Base-by-base conservation (phyloP, 495 filamentous ascomycete species). In the Symbiotaphrina buchneri region DNA sequence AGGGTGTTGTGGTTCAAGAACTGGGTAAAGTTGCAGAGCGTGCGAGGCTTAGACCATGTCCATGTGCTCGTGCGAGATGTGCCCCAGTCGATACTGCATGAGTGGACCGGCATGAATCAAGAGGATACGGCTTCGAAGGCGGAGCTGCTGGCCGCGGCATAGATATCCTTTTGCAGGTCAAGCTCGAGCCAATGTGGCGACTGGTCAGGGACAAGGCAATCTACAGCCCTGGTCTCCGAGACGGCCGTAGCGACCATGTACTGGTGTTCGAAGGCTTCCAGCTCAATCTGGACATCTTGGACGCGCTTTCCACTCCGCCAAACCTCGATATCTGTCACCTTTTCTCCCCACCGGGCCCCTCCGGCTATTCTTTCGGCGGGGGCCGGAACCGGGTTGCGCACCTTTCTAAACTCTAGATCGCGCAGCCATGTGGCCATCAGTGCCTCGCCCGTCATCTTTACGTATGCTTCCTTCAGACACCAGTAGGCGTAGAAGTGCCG, bases 1-100 rank as follows among this genome's bases (percentile, higher is more conserved):
- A 65, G 62, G 36, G 78, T 92, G 37, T 36, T 83, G 41, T 94
- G 79, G 77, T 92, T 92, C 45, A 92, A 91, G 62, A 94, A 94
- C 44, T 90, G 78, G 76, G 69, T 68, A 30, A 65, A 65, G n/a
- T 48, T 91, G 45, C 82, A 92, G 55, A 90, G 81, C 47, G 81
- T 94, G 29, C 56, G 74, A 31, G 63, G 68, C 5, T 50, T 92
- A 34, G 83, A 91, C 41, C 83, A 79, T 57, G 53, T 80, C 4
- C 73, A 79, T 59, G 55, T 81, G 10, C 48, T 82, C 35, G 54
- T 82, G 10, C 61, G 53, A 35, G 68, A 65, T 49, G 65, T 68
- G 19, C 63, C 63, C 5, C 58, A 69, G 22, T 53, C 57, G 5
- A 39, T 77, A 32, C 31, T 82, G 27, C 39, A 55, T 18, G 58